Evolutionary conservation across 441 rosid species (phyloP).

Genomic region (Jatropha multifida): DNA sequence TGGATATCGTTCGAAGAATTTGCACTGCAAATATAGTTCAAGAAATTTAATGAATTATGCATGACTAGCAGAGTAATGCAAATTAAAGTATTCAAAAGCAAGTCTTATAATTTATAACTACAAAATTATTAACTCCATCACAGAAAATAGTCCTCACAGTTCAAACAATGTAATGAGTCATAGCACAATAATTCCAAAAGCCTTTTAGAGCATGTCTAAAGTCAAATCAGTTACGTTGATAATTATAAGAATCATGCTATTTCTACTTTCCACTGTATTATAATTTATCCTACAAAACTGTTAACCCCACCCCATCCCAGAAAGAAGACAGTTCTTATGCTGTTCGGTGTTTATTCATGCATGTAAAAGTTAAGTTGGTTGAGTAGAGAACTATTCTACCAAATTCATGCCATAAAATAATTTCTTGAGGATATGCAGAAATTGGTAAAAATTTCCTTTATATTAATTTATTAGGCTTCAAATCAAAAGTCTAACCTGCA

Average conservation of each 20-base stretch:
- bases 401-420: background rate
- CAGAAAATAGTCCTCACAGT: too few species aligned
- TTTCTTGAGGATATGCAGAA: background rate
- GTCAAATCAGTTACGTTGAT: background rate
- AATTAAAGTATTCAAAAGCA: too few species aligned
- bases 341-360: background rate
- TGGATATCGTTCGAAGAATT: slow-evolving; percentile 47
- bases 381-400: background rate
- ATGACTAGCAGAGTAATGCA: background rate
- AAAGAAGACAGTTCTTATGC: background rate
- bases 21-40: slow-evolving; percentile 38
- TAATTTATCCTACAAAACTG: background rate
- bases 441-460: background rate
- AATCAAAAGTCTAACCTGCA: background rate
- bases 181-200: too few species aligned
- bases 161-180: too few species aligned
- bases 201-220: background rate
- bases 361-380: background rate
- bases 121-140: too few species aligned
- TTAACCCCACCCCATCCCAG: too few species aligned
- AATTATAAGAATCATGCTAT: too few species aligned
- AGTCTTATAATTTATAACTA: background rate
- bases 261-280: too few species aligned
- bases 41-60: background rate
- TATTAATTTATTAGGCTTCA: background rate